Percentiles rank a stretch among this genome's conserved stretches.
phyloP scores from a whole-genome alignment of 257 asterid genomes.

The Penstemon barbatus region DNA sequence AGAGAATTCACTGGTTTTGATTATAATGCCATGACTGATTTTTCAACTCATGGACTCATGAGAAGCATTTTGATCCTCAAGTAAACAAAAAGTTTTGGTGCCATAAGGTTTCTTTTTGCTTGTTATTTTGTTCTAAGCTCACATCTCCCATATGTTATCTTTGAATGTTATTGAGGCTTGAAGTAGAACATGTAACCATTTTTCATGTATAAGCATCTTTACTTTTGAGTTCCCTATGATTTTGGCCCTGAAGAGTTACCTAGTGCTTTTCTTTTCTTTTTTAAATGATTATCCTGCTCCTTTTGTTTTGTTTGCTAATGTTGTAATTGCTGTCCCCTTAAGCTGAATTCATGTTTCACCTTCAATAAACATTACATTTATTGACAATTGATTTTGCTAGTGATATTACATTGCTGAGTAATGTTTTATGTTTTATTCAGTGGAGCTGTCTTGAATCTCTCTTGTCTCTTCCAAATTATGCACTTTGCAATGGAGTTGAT shows the following conservation, averaged over 20 bases:
- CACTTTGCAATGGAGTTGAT: conserved; percentile 44
- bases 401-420: conserved; percentile 24
- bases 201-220: conserved; percentile 4
- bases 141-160: conserved; percentile 1
- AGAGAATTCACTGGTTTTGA: neutral
- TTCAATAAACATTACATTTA: conserved; percentile 9
- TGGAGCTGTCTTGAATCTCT: conserved; percentile 85
- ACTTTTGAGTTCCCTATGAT: conserved; percentile 13
- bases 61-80: neutral
- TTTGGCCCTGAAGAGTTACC: neutral
- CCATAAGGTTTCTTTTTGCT: neutral
- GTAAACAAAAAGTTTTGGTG: neutral
- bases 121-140: neutral
- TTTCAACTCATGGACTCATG: neutral
- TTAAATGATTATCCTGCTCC: neutral
- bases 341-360: conserved; percentile 18
- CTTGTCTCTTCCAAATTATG: conserved; percentile 57
- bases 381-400: conserved; percentile 16
- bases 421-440: conserved; percentile 40
- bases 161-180: conserved; percentile 16
- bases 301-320: conserved; percentile 6
- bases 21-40: conserved; percentile 1
- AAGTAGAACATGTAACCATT: conserved; percentile 6
- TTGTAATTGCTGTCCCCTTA: conserved; percentile 16
- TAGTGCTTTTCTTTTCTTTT: neutral